A percentile compares a stretch with the other conserved stretches of the same genome.
Conservation (phyloP, 352 stramenopile genomes). For the Globisporangium perplexum region DNA sequence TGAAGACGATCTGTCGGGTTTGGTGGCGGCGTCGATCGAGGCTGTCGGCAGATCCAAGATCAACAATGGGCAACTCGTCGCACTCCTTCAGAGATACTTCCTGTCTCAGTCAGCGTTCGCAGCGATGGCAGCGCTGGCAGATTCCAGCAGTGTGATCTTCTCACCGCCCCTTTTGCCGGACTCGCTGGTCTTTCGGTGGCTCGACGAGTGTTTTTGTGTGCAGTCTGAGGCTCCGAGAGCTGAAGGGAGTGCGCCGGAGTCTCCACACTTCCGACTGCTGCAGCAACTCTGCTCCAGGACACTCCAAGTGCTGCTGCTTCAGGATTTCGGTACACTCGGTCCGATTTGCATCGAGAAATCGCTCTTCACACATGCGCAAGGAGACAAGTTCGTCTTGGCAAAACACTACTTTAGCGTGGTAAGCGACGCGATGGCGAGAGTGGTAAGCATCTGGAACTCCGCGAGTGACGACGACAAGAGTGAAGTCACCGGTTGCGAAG, state of each 20-base stretch:
- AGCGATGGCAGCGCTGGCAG: conserved; percentile 14
- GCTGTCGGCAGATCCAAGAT: not conserved
- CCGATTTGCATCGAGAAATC: conserved; percentile 36
- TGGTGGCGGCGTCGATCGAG: not conserved
- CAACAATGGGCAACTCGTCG: conserved; percentile 7
- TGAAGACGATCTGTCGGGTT: conserved; percentile 12
- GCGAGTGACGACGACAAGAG: not conserved
- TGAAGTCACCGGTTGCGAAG: not conserved
- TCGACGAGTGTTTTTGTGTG: conserved; percentile 57
- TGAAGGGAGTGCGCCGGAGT: conserved; percentile 6
- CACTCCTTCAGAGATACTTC: conserved; percentile 25
- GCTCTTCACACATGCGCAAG: conserved; percentile 22
- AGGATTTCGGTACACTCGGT: conserved; percentile 19
- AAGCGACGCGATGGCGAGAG: conserved; percentile 9
- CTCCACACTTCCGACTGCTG: conserved; percentile 34
- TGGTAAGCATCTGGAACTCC: not conserved
- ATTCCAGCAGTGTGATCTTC: conserved; percentile 11
- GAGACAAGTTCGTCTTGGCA: conserved; percentile 24
- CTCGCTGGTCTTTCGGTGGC: conserved; percentile 29
- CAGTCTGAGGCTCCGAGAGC: conserved; percentile 5
- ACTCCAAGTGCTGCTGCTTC: conserved; percentile 25
- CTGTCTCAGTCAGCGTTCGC: conserved; percentile 25
- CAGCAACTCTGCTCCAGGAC: conserved; percentile 32
- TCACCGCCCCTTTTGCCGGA: conserved; percentile 11
- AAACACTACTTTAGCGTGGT: conserved; percentile 36